Conservation (phyloP, 2,329 filamentous ascomycete species). For the Paramyrothecium sp. region DNA sequence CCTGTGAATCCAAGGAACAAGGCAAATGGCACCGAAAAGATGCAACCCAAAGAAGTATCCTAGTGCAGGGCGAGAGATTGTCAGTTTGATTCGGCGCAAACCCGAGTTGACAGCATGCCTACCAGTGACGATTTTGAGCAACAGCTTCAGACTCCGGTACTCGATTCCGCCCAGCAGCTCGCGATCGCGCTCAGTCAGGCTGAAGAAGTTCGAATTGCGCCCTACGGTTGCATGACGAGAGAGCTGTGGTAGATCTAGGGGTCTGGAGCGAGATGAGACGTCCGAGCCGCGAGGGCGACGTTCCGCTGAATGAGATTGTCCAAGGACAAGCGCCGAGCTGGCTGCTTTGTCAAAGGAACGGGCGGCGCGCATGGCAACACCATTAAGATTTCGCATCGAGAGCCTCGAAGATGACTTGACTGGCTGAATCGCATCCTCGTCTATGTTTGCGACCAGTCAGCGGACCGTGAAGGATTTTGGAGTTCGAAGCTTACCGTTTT, state of each 20-base stretch:
- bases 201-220: slow-evolving; percentile 43
- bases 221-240: slow-evolving; percentile 42
- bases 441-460: too few relatives aligned
- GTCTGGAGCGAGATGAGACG: slow-evolving; percentile 2
- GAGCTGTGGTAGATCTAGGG: slow-evolving; percentile 31
- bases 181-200: slow-evolving; percentile 36
- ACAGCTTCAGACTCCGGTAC: slow-evolving; percentile 46
- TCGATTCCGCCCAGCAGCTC: slow-evolving; percentile 50
- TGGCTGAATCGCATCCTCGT: too few relatives aligned
- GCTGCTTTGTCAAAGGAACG: too few relatives aligned
- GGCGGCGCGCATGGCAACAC: too few relatives aligned
- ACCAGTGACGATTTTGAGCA: slow-evolving; percentile 45
- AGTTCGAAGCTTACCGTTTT: too few relatives aligned
- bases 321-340: too few relatives aligned
- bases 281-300: slow-evolving; percentile 7
- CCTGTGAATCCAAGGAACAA: slow-evolving; percentile 47
- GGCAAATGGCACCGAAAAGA: slow-evolving; percentile 44
- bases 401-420: too few relatives aligned
- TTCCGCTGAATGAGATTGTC: too few relatives aligned
- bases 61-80: neutral
- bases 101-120: slow-evolving; percentile 5
- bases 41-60: slow-evolving; percentile 43
- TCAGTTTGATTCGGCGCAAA: too few relatives aligned
- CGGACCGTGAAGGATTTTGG: too few relatives aligned
- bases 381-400: too few relatives aligned